phyloP scores from a whole-genome alignment of 2,329 filamentous ascomycete genomes.

The Fusarium nelsonii region DNA sequence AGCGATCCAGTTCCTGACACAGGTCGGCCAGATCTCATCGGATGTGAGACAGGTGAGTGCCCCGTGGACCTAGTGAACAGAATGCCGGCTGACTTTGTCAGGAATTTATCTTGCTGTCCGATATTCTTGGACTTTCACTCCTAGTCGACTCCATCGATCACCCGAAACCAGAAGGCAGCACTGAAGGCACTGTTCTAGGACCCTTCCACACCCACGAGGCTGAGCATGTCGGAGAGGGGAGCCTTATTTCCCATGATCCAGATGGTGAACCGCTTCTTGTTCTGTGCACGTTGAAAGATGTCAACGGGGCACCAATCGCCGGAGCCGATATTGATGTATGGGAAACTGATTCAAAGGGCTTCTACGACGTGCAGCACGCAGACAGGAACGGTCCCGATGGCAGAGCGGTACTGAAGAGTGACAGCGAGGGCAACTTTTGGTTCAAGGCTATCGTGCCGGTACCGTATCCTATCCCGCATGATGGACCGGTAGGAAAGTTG shows the following conservation, averaged over 20 bases:
- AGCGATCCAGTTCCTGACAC: conserved; percentile 75
- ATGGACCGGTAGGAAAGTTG: conserved; percentile 84
- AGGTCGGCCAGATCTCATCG: conserved; percentile 75
- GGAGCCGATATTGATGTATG: conserved; percentile 80
- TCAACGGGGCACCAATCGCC: conserved; percentile 67
- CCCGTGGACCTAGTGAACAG: fast-evolving
- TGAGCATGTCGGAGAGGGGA: conserved; percentile 63
- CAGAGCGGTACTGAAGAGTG: conserved; percentile 48
- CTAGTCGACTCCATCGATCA: conserved; percentile 83
- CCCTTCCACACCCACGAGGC: conserved; percentile 86
- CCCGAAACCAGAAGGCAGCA: conserved; percentile 74
- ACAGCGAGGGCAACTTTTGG: conserved; percentile 66
- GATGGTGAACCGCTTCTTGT: conserved; percentile 75
- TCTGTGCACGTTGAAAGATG: conserved; percentile 74
- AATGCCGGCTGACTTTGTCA: background rate
- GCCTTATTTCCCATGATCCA: conserved; percentile 71
- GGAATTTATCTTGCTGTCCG: conserved; percentile 83
- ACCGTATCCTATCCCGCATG: conserved; percentile 85
- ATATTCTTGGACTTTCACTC: conserved; percentile 79
- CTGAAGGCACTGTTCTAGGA: conserved; percentile 82
- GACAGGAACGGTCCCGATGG: conserved; percentile 60
- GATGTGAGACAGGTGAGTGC: conserved; percentile 69
- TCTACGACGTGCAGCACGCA: conserved; percentile 80
- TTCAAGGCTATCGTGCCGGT: conserved; percentile 89
- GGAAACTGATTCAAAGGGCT: conserved; percentile 81